Percentiles rank a stretch among this genome's conserved stretches.
These are phyloP conservation scores for Trichoderma koningii DNA, from an alignment of 2,329 filamentous ascomycete species.

Conservation along the genomic window DNA sequence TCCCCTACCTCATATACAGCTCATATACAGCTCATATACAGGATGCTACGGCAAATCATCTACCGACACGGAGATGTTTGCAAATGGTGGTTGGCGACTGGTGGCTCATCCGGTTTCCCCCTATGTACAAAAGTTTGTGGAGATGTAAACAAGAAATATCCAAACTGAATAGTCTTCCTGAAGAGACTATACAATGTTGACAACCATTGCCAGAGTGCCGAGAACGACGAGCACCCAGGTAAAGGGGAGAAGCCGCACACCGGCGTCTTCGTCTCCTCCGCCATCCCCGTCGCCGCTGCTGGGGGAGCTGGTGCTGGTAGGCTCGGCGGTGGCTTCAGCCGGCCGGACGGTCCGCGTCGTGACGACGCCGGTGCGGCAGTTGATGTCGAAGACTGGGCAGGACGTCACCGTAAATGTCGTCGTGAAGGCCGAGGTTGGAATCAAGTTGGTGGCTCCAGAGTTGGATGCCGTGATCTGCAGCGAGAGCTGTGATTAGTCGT, in stretches of 20 bases:
- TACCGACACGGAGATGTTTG: no score
- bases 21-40: no score
- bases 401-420: slow-evolving; percentile 35
- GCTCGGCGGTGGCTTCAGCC: slow-evolving; percentile 9
- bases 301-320: background rate
- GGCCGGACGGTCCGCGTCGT: slow-evolving; percentile 32
- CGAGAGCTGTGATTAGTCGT: background rate
- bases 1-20: no score
- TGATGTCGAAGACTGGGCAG: slow-evolving; percentile 32
- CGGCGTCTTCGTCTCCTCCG: slow-evolving; percentile 26
- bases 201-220: slow-evolving; percentile 13
- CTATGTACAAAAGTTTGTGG: background rate
- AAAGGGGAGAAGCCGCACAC: slow-evolving; percentile 17
- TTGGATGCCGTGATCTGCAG: slow-evolving; percentile 28
- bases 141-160: background rate
- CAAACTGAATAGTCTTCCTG: background rate
- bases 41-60: no score
- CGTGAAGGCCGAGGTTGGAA: slow-evolving; percentile 31
- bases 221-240: slow-evolving; percentile 13
- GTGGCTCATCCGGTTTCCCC: no score
- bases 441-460: slow-evolving; percentile 12
- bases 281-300: slow-evolving; percentile 6
- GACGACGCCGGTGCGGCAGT: slow-evolving; percentile 32
- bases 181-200: slow-evolving; percentile 2
- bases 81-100: no score